Evolutionary conservation across 1,139 yeast genomes (phyloP).

Genomic region (Nakaseomyces nivariensis): DNA sequence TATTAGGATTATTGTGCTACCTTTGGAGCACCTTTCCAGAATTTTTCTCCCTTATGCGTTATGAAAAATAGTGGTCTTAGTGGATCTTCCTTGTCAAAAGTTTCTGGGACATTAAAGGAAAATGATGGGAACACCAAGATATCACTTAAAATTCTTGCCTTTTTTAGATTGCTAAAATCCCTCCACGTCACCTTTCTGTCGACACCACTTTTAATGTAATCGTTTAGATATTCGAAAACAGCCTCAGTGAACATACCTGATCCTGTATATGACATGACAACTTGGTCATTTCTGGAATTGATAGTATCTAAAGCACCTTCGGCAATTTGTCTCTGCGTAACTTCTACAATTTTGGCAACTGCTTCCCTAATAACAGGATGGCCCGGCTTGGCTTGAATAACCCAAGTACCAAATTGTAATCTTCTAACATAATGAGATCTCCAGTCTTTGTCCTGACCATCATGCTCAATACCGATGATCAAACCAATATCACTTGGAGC

Average conservation of each 20-base stretch:
- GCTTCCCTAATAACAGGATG: slow-evolving; percentile 67
- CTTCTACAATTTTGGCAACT: slow-evolving; percentile 42
- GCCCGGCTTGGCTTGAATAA: slow-evolving; percentile 62
- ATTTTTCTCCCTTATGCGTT: slow-evolving; percentile 23
- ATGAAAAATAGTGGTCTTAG: slow-evolving; percentile 21
- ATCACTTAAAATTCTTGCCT: slow-evolving; percentile 65
- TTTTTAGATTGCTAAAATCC: slow-evolving; percentile 55
- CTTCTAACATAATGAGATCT: slow-evolving; percentile 59
- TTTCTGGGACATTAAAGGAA: slow-evolving; percentile 41
- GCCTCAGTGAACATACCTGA: slow-evolving; percentile 73
- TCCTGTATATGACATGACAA: slow-evolving; percentile 68
- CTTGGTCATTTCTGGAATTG: slow-evolving; percentile 43
- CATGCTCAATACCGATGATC: slow-evolving; percentile 64
- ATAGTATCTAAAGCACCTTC: slow-evolving; percentile 5
- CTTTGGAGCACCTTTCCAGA: slow-evolving; percentile 27
- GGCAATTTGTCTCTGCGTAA: background rate
- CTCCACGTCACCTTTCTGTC: slow-evolving; percentile 43
- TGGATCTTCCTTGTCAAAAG: slow-evolving; percentile 17
- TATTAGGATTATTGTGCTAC: slow-evolving; percentile 11
- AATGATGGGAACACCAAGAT: slow-evolving; percentile 76
- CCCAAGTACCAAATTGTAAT: slow-evolving; percentile 67
- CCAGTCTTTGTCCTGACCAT: slow-evolving; percentile 63
- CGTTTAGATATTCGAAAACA: slow-evolving; percentile 55
- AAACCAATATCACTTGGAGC: slow-evolving; percentile 49
- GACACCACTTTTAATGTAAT: slow-evolving; percentile 38